These are phyloP conservation scores for Tephrocybe rancida DNA, from an alignment of 768 basidiomycete genomes.

Conservation along the genomic window DNA sequence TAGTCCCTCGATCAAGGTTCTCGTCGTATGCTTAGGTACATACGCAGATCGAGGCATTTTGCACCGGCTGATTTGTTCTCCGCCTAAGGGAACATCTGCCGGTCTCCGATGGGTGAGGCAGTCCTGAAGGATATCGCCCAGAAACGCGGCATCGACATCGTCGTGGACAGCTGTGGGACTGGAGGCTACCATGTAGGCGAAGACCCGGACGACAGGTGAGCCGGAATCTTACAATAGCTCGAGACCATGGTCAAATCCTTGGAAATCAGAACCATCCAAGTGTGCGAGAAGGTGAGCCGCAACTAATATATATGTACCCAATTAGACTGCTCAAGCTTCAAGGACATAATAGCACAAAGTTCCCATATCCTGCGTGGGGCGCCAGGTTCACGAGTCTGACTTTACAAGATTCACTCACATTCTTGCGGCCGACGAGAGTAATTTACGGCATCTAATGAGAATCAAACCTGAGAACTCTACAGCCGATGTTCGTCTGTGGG, in stretches of 20 bases:
- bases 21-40: conserved; percentile 71
- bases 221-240: not conserved
- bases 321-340: not conserved
- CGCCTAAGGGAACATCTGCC: conserved; percentile 73
- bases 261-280: conserved; percentile 53
- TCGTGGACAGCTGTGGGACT: conserved; percentile 85
- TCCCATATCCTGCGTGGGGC: conserved; percentile 68
- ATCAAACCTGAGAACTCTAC: conserved; percentile 53
- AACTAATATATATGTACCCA: not conserved
- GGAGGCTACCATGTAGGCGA: conserved; percentile 84
- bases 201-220: conserved; percentile 78
- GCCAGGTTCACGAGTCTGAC: conserved; percentile 68
- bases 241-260: no score
- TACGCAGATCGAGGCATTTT: not conserved
- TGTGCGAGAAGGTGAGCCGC: conserved; percentile 64
- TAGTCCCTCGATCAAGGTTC: conserved; percentile 46
- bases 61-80: not conserved
- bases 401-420: conserved; percentile 82
- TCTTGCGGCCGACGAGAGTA: conserved; percentile 80
- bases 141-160: conserved; percentile 65
- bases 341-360: conserved; percentile 57
- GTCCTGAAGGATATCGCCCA: conserved; percentile 71
- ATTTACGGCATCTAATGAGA: conserved; percentile 62
- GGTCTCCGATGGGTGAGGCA: conserved; percentile 93
- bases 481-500: conserved; percentile 77